Conservation (phyloP, 1,284 basidiomycete species). For the Melampsora americana region DNA sequence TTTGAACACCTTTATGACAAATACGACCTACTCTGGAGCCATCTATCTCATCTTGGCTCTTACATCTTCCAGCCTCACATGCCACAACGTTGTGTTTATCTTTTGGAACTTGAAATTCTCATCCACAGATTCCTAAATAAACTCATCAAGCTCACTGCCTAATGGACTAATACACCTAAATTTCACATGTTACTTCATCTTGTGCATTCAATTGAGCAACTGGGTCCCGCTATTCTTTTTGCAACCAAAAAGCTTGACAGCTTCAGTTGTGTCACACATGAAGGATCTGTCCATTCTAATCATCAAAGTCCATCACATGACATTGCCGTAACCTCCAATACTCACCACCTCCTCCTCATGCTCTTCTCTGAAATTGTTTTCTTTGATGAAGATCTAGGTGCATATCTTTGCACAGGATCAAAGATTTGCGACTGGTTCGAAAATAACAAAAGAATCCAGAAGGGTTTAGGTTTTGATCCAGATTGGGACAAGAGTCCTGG, state of each 20-base stretch:
- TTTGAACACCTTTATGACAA: constrained; percentile 50
- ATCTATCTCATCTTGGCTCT: constrained; percentile 53
- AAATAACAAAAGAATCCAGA: too few species aligned
- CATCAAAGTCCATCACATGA: constrained; percentile 14
- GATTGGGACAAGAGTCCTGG: too few species aligned
- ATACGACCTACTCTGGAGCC: constrained; percentile 51
- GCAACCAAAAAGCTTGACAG: constrained; percentile 15
- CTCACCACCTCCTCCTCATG: constrained; percentile 10
- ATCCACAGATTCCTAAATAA: constrained; percentile 53
- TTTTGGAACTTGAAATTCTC: constrained; percentile 32
- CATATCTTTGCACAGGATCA: background rate
- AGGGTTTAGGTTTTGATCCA: too few species aligned
- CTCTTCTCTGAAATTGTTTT: constrained; percentile 54
- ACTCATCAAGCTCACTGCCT: constrained; percentile 50
- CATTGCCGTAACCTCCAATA: constrained; percentile 9
- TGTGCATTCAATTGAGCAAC: constrained; percentile 45
- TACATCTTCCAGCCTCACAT: constrained; percentile 56
- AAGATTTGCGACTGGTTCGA: too few species aligned
- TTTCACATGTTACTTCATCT: constrained; percentile 52
- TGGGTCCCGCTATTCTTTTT: constrained; percentile 7
- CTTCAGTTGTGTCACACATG: constrained; percentile 4
- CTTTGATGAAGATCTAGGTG: background rate
- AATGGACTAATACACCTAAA: constrained; percentile 58
- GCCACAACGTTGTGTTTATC: constrained; percentile 47
- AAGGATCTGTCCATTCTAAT: constrained; percentile 10